Conservation (phyloP, 1,284 basidiomycete species). For the Trichosporon sp. region DNA sequence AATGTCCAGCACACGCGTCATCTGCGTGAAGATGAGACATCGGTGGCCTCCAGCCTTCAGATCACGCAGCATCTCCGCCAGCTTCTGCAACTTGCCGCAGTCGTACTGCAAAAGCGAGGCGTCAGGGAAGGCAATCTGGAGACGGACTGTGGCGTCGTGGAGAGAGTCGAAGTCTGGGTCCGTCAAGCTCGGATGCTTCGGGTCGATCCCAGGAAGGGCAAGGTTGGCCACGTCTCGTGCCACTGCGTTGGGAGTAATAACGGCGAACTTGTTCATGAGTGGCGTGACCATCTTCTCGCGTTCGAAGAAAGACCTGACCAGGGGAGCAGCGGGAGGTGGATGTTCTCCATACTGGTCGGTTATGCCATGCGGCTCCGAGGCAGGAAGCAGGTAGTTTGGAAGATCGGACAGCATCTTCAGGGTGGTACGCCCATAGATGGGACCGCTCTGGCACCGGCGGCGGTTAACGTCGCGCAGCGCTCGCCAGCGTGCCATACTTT, state of each 20-base stretch:
- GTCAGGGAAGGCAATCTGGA: slow-evolving; percentile 92
- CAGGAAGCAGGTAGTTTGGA: slow-evolving; percentile 58
- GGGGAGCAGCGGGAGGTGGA: slow-evolving; percentile 46
- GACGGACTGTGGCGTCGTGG: slow-evolving; percentile 72
- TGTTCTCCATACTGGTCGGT: slow-evolving; percentile 42
- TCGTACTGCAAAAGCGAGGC: slow-evolving; percentile 88
- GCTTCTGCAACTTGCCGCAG: slow-evolving; percentile 88
- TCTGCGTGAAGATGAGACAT: slow-evolving; percentile 92
- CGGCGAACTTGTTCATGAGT: slow-evolving; percentile 70
- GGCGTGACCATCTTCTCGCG: slow-evolving; percentile 60
- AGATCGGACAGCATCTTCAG: slow-evolving; percentile 52
- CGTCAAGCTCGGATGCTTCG: slow-evolving; percentile 37
- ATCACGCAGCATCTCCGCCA: slow-evolving; percentile 71
- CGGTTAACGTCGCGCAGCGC: slow-evolving; percentile 71
- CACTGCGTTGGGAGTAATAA: slow-evolving; percentile 75
- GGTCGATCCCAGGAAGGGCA: slow-evolving; percentile 34
- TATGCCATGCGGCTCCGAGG: slow-evolving; percentile 48
- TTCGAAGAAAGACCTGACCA: slow-evolving; percentile 62
- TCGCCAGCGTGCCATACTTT: slow-evolving; percentile 60
- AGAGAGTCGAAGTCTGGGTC: slow-evolving; percentile 59
- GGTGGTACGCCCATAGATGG: slow-evolving; percentile 64
- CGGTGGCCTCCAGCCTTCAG: slow-evolving; percentile 84
- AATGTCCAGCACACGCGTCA: slow-evolving; percentile 92
- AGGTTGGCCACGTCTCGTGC: slow-evolving; percentile 65
- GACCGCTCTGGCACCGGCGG: slow-evolving; percentile 62